Base-by-base conservation (phyloP, 805 yeast species). In the Torulaspora microellipsoides region DNA sequence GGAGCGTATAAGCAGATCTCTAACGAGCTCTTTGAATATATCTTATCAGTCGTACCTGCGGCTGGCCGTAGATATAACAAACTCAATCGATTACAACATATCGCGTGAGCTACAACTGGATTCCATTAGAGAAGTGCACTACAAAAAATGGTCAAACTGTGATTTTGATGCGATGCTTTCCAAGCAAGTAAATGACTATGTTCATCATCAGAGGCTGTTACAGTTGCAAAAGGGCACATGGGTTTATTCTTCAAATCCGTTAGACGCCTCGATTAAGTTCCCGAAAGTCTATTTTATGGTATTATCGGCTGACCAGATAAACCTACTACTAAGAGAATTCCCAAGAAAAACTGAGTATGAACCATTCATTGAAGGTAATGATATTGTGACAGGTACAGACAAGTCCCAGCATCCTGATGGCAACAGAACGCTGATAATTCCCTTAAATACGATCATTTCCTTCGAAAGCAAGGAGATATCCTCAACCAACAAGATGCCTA, bases 161-260 rank as follows among this genome's bases (percentile, higher is more conserved):
- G 70, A 67, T 25, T 82, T 86, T 55, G 75, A 78, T 54, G 60
- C 62, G 3, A 62, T 72, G 27, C 67, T 84, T 44, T 59, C 72
- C 9, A 58, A 64, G 11, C 88, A 87, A 58, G 85, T 83, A 0
- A 67, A 73, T 45, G 82, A 80, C 31, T 85, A 84, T 59, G 88
- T 86, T 12, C 76, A 77, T 45, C 89, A 84, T 59, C 93, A 85
- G 65, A 72, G 91, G 54, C 78, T 83, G 36, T 64, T 84, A 45
- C 81, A 80, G 56, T 65, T 87, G 38, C 78, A 87, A 23, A 80
- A 76, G 55, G 95, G 95, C 1, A 75, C 85, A 2, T 87, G 95
- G 95, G 90, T 84, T 11, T 83, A 71, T 57, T 73, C 81, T 1
- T 83, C 80, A 30, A 67, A 73, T 40, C 88, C 84, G 15, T 48